phyloP scores from a whole-genome alignment of 2,329 filamentous ascomycete genomes.

The Albophoma yamanashiensis region DNA sequence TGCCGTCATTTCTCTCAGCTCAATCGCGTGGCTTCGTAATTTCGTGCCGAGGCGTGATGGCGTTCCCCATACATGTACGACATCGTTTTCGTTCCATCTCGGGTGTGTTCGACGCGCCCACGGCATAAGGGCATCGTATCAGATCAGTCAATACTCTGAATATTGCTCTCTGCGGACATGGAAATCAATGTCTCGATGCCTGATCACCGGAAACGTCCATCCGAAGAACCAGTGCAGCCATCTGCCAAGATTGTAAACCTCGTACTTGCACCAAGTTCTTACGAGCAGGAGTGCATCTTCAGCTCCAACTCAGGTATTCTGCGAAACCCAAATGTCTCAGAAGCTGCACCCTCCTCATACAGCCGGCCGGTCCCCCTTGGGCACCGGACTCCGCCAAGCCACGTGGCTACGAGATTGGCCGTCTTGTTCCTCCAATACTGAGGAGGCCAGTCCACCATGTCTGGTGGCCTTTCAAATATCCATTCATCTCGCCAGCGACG shows the following conservation, averaged over 20 bases:
- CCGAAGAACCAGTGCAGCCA: background rate
- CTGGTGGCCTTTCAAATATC: background rate
- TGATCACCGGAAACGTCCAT: background rate
- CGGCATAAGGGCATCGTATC: background rate
- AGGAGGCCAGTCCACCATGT: background rate
- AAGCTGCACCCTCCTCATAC: background rate
- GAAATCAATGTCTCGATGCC: no score
- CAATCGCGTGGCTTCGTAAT: background rate
- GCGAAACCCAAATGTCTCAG: no score
- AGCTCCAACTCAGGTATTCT: no score
- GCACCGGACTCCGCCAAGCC: no score
- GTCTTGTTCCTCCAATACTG: background rate
- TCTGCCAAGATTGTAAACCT: background rate
- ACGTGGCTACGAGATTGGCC: no score
- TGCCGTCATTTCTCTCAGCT: background rate
- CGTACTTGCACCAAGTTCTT: no score
- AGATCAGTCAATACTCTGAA: no score
- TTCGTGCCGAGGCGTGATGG: background rate
- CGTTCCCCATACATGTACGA: background rate
- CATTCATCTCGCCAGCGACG: background rate
- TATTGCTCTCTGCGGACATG: no score
- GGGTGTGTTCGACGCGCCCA: background rate
- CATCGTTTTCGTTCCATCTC: background rate
- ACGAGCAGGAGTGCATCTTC: no score
- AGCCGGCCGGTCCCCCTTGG: background rate